A percentile compares a stretch with the other conserved stretches of the same genome.
Evolutionary conservation across 306 rosid species (phyloP).

Genomic region (Cucumis hystrix): DNA sequence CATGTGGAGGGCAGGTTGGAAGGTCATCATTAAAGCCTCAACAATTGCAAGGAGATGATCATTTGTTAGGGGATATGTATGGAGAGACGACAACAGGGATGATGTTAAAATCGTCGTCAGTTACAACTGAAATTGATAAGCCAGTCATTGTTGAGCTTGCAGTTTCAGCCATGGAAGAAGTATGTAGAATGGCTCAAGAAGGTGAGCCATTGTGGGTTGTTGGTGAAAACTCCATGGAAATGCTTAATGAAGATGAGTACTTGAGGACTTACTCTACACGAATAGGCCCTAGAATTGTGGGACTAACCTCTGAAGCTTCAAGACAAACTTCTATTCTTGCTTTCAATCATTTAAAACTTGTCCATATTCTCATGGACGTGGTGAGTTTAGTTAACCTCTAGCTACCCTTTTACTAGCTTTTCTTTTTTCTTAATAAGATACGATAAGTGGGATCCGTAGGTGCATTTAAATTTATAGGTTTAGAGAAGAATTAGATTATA

Average conservation of each 20-base stretch:
- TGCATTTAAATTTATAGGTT: no score
- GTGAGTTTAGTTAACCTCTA: conserved; percentile 10
- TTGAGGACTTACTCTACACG: conserved; percentile 23
- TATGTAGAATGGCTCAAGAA: conserved; percentile 25
- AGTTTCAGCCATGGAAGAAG: conserved; percentile 44
- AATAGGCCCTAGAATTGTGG: conserved; percentile 1
- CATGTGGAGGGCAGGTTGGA: not conserved
- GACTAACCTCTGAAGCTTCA: conserved; percentile 38
- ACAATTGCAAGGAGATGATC: not conserved
- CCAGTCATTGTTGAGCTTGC: conserved; percentile 44
- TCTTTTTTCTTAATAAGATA: no score
- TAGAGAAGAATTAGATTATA: no score
- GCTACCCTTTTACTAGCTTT: not conserved
- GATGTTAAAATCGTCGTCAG: not conserved
- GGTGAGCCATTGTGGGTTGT: conserved; percentile 53
- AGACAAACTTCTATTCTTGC: conserved; percentile 37
- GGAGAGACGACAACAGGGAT: not conserved
- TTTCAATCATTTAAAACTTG: conserved; percentile 42
- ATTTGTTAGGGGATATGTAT: conserved; percentile 1
- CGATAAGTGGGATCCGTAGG: no score
- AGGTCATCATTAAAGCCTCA: not conserved
- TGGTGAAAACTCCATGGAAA: not conserved
- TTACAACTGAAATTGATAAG: conserved; percentile 34
- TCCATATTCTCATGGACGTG: conserved; percentile 76
- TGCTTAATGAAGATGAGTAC: conserved; percentile 35